Evolutionary conservation across 768 basidiomycete species (phyloP).

Genomic region (Mycena floridula): DNA sequence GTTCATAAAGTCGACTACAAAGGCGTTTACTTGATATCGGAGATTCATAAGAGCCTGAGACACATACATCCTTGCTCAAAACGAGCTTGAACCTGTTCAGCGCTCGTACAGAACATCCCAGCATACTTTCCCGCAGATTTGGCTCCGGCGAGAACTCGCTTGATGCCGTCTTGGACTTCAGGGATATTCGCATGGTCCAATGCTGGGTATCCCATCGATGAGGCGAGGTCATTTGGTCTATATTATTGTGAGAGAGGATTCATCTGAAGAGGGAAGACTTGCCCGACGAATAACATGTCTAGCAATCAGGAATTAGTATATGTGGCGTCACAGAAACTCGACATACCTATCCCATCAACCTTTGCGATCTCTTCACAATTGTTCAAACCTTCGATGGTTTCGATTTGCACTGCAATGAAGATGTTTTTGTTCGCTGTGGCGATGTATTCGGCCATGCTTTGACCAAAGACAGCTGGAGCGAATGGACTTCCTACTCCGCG

Average conservation of each 20-base stretch:
- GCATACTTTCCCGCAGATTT: constrained; percentile 15
- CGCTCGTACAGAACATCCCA: constrained; percentile 13
- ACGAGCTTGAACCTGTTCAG: constrained; percentile 10
- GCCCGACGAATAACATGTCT: constrained; percentile 13
- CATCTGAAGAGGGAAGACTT: background rate
- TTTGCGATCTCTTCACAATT: constrained; percentile 38
- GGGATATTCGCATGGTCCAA: constrained; percentile 11
- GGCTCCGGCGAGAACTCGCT: constrained; percentile 9
- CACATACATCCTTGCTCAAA: constrained; percentile 13
- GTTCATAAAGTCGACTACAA: constrained; percentile 14
- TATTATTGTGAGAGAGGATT: background rate
- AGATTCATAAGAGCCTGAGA: background rate
- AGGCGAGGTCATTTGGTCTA: constrained; percentile 13
- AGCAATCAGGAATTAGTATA: background rate
- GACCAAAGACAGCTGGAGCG: constrained; percentile 33
- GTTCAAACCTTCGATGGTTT: constrained; percentile 33
- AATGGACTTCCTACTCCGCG: constrained; percentile 42
- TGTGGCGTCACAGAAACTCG: background rate
- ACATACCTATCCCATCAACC: constrained; percentile 36
- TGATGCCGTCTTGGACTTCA: constrained; percentile 13
- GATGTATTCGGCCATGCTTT: constrained; percentile 31
- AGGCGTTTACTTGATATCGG: background rate
- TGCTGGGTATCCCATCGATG: constrained; percentile 12
- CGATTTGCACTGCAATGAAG: constrained; percentile 40
- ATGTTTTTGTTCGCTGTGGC: constrained; percentile 36